These are phyloP conservation scores for Ilyonectria mors-panacis DNA, from an alignment of 2,329 filamentous ascomycete species.

Conservation along the genomic window DNA sequence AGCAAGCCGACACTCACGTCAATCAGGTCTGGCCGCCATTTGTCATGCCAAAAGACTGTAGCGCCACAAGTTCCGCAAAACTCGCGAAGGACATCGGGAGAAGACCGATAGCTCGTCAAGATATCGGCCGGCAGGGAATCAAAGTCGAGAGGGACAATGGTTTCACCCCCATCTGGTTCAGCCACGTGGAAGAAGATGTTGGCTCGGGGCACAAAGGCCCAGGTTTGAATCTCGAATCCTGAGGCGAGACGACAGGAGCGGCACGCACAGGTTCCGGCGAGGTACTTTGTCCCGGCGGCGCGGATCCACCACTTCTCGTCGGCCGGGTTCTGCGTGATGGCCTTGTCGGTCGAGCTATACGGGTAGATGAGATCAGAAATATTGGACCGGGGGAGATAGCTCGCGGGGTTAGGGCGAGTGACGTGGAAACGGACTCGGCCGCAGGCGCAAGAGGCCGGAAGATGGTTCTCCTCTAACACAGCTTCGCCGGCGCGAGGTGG, in stretches of 20 bases:
- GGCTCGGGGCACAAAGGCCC: slow-evolving; percentile 74
- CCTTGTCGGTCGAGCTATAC: slow-evolving; percentile 55
- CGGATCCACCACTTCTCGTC: slow-evolving; percentile 74
- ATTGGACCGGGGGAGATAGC: slow-evolving; percentile 59
- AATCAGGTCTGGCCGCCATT: slow-evolving; percentile 67
- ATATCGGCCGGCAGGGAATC: slow-evolving; percentile 56
- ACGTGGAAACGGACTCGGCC: slow-evolving; percentile 69
- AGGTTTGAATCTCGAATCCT: slow-evolving; percentile 76
- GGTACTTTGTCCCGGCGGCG: slow-evolving; percentile 63
- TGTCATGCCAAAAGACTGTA: slow-evolving; percentile 74
- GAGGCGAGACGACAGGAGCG: slow-evolving; percentile 71
- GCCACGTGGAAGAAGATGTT: slow-evolving; percentile 66
- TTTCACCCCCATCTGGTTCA: background rate
- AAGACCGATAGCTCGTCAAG: slow-evolving; percentile 69
- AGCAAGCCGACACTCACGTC: slow-evolving; percentile 76
- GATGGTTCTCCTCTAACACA: slow-evolving; percentile 9
- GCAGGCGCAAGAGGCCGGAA: slow-evolving; percentile 49
- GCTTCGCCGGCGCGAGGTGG: background rate
- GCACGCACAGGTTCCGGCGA: slow-evolving; percentile 74
- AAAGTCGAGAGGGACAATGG: slow-evolving; percentile 53
- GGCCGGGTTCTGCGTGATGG: slow-evolving; percentile 57
- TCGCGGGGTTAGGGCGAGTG: slow-evolving; percentile 66
- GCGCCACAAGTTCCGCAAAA: slow-evolving; percentile 77
- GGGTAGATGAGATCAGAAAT: slow-evolving; percentile 70
- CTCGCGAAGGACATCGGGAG: slow-evolving; percentile 67